phyloP scores from a whole-genome alignment of 306 rosid species.

The Calophaca sinica region DNA sequence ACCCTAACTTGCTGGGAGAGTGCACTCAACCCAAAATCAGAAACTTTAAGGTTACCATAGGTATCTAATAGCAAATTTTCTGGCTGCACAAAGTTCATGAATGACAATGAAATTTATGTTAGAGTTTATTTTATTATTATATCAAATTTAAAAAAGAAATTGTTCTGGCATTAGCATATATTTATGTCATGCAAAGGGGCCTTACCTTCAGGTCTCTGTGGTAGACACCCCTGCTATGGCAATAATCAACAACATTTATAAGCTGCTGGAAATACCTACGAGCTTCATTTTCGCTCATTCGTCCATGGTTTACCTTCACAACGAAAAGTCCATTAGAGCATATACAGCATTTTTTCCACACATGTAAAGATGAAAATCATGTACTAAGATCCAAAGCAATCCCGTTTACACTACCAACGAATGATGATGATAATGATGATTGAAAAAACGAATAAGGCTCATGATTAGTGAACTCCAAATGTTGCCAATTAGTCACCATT shows the following conservation, averaged over 20 bases:
- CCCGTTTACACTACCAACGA: background rate
- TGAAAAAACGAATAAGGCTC: slow-evolving; percentile 22
- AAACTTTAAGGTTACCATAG: slow-evolving; percentile 88
- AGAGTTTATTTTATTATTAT: slow-evolving; percentile 4
- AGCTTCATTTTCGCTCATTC: slow-evolving; percentile 91
- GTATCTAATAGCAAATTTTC: slow-evolving; percentile 91
- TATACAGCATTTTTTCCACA: slow-evolving; percentile 1
- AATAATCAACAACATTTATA: slow-evolving; percentile 94
- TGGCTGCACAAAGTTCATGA: slow-evolving; percentile 70
- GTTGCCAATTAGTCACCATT: background rate
- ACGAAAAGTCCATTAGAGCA: slow-evolving; percentile 36
- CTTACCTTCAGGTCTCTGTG: slow-evolving; percentile 95
- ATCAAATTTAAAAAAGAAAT: slow-evolving; percentile 4
- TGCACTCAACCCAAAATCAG: slow-evolving; percentile 98
- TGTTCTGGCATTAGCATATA: background rate
- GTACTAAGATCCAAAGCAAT: slow-evolving; percentile 39
- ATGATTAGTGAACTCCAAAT: slow-evolving; percentile 19
- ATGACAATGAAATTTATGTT: slow-evolving; percentile 20
- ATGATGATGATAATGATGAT: slow-evolving; percentile 2
- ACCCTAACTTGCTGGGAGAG: slow-evolving; percentile 96
- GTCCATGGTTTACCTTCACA: slow-evolving; percentile 89
- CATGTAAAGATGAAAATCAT: slow-evolving; percentile 10
- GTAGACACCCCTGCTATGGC: slow-evolving; percentile 98
- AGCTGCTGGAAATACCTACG: slow-evolving; percentile 97
- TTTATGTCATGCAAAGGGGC: background rate